phyloP scores from a whole-genome alignment of 495 filamentous ascomycete genomes.

The Bacidia rubella region DNA sequence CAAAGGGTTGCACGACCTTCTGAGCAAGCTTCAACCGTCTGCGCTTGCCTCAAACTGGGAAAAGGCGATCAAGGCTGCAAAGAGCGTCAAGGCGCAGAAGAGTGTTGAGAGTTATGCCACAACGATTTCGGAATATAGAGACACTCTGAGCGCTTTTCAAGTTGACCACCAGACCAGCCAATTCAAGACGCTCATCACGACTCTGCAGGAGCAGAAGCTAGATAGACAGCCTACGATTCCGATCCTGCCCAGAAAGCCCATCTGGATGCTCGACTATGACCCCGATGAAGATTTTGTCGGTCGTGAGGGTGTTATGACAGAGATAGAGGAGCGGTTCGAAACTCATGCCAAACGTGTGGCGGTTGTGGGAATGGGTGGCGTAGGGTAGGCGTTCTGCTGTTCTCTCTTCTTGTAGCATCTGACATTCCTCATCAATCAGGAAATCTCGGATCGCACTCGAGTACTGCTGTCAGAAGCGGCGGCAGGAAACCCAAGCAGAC shows the following conservation, averaged over 20 bases:
- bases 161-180: neutral
- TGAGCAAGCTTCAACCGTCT: constrained; percentile 7
- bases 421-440: constrained; percentile 6
- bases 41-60: constrained; percentile 10
- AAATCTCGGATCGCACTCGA: constrained; percentile 31
- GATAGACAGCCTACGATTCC: neutral
- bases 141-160: constrained; percentile 8
- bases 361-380: constrained; percentile 34
- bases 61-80: constrained; percentile 11
- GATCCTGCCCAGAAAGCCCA: neutral
- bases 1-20: constrained; percentile 2
- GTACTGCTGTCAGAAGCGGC: constrained; percentile 22
- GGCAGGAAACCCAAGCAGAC: constrained; percentile 16
- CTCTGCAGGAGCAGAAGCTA: neutral
- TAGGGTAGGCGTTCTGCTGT: constrained; percentile 27
- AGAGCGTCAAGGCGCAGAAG: constrained; percentile 9
- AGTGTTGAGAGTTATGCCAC: constrained; percentile 6
- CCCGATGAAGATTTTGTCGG: constrained; percentile 30
- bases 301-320: constrained; percentile 23
- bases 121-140: constrained; percentile 4
- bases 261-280: constrained; percentile 20
- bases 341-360: constrained; percentile 18
- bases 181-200: neutral
- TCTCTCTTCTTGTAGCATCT: constrained; percentile 17
- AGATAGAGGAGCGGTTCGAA: constrained; percentile 20